Evolutionary conservation across 2,329 filamentous ascomycete genomes (phyloP).

Genomic region (Cryphonectria parasitica): DNA sequence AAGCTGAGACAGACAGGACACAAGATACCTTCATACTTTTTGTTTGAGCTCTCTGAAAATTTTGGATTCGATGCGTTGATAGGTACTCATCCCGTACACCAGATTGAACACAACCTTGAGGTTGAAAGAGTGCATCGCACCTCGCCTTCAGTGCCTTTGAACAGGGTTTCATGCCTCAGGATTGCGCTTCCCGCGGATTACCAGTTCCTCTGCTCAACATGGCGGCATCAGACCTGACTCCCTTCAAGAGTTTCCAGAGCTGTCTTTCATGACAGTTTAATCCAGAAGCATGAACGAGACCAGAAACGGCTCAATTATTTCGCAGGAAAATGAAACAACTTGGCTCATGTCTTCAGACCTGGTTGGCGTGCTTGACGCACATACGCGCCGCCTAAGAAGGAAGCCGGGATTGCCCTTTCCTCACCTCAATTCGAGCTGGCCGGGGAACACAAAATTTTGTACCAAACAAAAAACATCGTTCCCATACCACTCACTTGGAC

Average conservation of each 20-base stretch:
- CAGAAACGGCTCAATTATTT: too few species aligned
- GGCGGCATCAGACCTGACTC: not conserved
- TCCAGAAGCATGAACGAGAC: not conserved
- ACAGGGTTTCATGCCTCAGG: not conserved
- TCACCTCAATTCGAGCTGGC: too few species aligned
- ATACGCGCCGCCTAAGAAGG: too few species aligned
- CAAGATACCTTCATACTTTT: constrained; percentile 1
- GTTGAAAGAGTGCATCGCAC: not conserved
- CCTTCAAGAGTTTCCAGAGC: not conserved
- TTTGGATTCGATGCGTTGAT: not conserved
- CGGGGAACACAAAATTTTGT: not conserved
- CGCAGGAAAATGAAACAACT: not conserved
- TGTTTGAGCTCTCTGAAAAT: not conserved
- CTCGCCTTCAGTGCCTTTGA: not conserved
- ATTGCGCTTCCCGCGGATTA: not conserved
- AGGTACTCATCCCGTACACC: not conserved
- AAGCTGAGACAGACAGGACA: constrained; percentile 13
- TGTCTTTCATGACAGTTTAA: not conserved
- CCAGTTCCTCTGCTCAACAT: too few species aligned
- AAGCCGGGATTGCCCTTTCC: not conserved
- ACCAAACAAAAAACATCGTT: too few species aligned
- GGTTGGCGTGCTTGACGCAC: not conserved
- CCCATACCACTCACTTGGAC: not conserved
- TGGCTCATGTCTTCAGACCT: not conserved
- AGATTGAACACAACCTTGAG: not conserved